Evolutionary conservation across 148 eudicot genomes (phyloP), one percentile per base, ranked within the genome.

Genomic region (Selenicereus undatus): DNA sequence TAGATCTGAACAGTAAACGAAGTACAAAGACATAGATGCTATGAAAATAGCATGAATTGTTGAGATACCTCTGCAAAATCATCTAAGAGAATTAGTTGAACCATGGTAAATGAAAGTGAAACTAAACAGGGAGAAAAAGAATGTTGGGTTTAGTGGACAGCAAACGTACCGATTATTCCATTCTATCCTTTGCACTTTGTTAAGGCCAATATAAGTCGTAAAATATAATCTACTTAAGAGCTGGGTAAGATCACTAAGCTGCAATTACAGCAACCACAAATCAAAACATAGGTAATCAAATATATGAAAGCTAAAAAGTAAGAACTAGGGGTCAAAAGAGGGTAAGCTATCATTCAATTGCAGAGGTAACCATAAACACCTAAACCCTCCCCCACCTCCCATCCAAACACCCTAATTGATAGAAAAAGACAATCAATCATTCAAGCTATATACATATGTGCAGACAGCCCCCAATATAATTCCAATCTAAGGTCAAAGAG

Each of bases 1-100:
- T 70, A 96, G 89, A 79, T 94, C 92, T 72, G 99, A 92, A 97
- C 97, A 94, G 89, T 89, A 94, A n/a, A 94, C 99, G 76, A 96
- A 96, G 89, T 94, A 91, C 84, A 92, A 74, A 51, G 99, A 92
- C 91, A 91, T 86, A 71, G 88, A 80, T 72, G 97, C 90, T 77
- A 96, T 94, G 81, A 83, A 96, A 81, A 96, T 83, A 54, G 99
- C 99, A 78, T 96, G 99, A 81, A 91, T 83, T n/a, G 99, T 91
- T 74, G 99, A 96, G 74, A 91, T 85, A 75, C 91, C 94, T 22
- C 97, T 92, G 92, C 89, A 89, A 24, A 82, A 85, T 78, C 76
- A 82, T 82, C 21, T 13, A 69, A 77, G 16, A 60, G 13, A 84
- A 11, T 32, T 21, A 73, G 30, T 64, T 35, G 78, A 20, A 66